Evolutionary conservation across 179 eudicot genomes (phyloP).

Genomic region (Beta corolliflora): DNA sequence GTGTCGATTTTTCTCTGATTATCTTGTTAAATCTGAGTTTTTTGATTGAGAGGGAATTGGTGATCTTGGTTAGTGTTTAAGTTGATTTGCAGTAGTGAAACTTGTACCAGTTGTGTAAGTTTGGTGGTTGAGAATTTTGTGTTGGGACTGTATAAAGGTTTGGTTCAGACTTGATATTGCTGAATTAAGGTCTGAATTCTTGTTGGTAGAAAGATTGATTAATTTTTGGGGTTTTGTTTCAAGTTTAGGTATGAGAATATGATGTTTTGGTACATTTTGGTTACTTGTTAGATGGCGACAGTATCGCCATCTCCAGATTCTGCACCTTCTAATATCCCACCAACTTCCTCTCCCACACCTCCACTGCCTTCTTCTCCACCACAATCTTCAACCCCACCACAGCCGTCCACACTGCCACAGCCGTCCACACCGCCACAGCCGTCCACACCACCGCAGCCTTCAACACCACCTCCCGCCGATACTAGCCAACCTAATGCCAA

Average conservation of each 20-base stretch:
- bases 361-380: slow-evolving; percentile 5
- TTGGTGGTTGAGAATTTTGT: slow-evolving; percentile 44
- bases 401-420: slow-evolving; percentile 37
- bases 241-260: slow-evolving; percentile 19
- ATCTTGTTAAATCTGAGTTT: background rate
- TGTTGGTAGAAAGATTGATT: slow-evolving; percentile 8
- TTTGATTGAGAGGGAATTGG: background rate
- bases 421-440: no score
- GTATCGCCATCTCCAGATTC: slow-evolving; percentile 54
- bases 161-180: slow-evolving; percentile 20
- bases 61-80: background rate
- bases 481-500: slow-evolving; percentile 28
- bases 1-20: slow-evolving; percentile 11
- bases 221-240: background rate
- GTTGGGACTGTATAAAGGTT: slow-evolving; percentile 1
- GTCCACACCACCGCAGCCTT: no score
- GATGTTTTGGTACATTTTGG: slow-evolving; percentile 22
- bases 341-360: slow-evolving; percentile 30
- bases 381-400: slow-evolving; percentile 28
- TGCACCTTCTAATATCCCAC: slow-evolving; percentile 29
- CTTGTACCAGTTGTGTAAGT: slow-evolving; percentile 14
- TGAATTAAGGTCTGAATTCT: slow-evolving; percentile 19
- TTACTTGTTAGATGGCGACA: slow-evolving; percentile 44
- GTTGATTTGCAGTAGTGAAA: slow-evolving; percentile 8
- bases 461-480: slow-evolving; percentile 24